phyloP scores from a whole-genome alignment of 176 grass and related monocot species.

The Guadua angustifolia region DNA sequence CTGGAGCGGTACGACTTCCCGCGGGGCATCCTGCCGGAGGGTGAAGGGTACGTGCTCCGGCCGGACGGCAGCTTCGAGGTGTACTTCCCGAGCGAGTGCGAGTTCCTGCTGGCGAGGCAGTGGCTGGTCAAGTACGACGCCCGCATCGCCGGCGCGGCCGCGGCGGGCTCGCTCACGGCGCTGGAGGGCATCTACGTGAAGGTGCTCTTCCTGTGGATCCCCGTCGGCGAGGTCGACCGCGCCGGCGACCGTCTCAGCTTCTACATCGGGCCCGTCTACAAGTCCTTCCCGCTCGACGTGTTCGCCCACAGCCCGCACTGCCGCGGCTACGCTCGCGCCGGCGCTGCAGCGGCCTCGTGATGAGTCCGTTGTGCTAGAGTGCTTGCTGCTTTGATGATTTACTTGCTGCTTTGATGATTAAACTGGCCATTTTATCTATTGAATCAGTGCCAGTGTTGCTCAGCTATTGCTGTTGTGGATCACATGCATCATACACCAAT shows the following conservation, averaged over 20 bases:
- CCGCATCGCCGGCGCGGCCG: conserved; percentile 45
- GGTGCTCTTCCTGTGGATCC: conserved; percentile 54
- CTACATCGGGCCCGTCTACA: conserved; percentile 54
- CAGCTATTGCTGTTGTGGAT: not conserved
- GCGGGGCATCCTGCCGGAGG: conserved; percentile 56
- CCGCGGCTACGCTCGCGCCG: not conserved
- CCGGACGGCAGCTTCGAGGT: conserved; percentile 60
- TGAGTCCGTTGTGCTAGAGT: not conserved
- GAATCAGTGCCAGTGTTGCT: not conserved
- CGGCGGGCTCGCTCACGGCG: conserved; percentile 16
- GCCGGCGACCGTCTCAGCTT: conserved; percentile 42
- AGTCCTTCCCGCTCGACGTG: conserved; percentile 44
- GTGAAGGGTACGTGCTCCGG: conserved; percentile 43
- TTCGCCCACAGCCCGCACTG: conserved; percentile 58
- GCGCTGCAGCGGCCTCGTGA: not conserved
- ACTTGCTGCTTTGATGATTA: not conserved
- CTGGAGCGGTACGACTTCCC: conserved; percentile 64
- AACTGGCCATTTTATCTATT: not conserved
- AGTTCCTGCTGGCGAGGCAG: conserved; percentile 43
- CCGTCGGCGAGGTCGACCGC: conserved; percentile 43
- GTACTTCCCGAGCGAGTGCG: conserved; percentile 49
- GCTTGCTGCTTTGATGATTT: no score
- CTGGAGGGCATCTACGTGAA: conserved; percentile 56
- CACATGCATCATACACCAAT: not conserved
- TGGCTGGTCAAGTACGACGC: conserved; percentile 47